phyloP scores from a whole-genome alignment of 768 basidiomycete genomes.

The Jaapia argillacea region DNA sequence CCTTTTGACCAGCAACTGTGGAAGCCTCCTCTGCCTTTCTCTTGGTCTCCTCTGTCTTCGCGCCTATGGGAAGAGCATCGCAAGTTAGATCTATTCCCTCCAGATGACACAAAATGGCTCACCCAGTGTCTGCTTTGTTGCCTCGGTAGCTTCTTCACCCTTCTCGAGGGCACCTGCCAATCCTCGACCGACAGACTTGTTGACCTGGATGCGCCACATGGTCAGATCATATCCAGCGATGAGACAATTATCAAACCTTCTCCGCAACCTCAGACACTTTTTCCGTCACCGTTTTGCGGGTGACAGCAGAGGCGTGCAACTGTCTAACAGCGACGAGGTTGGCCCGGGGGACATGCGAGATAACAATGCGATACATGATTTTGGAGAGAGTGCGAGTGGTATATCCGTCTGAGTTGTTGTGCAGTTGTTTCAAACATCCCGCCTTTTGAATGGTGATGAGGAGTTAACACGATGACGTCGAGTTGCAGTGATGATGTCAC shows the following conservation, averaged over 20 bases:
- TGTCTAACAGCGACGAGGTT: conserved; percentile 10
- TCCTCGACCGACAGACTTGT: conserved; percentile 27
- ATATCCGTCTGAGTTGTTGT: too few species aligned
- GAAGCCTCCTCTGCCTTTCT: conserved; percentile 27
- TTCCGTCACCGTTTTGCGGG: conserved; percentile 26
- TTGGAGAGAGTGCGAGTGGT: too few species aligned
- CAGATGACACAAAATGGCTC: not conserved
- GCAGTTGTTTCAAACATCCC: too few species aligned
- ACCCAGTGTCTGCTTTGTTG: conserved; percentile 28
- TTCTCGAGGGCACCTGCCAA: conserved; percentile 32
- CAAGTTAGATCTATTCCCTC: not conserved
- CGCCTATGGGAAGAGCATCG: conserved; percentile 16
- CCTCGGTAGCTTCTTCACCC: conserved; percentile 28
- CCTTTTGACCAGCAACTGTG: conserved; percentile 24
- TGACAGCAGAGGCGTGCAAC: conserved; percentile 21
- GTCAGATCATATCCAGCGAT: too few species aligned
- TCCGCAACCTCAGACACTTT: conserved; percentile 27
- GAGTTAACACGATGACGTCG: too few species aligned
- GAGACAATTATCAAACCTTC: conserved; percentile 22
- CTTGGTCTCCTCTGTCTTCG: conserved; percentile 22
- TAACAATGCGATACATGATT: conserved; percentile 19
- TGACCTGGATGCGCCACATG: conserved; percentile 22
- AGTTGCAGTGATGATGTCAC: too few species aligned
- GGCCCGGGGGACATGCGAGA: conserved; percentile 12
- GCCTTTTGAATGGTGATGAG: too few species aligned